Base-by-base conservation (phyloP, 2,329 filamentous ascomycete species). In the Aureobasidium sp. region DNA sequence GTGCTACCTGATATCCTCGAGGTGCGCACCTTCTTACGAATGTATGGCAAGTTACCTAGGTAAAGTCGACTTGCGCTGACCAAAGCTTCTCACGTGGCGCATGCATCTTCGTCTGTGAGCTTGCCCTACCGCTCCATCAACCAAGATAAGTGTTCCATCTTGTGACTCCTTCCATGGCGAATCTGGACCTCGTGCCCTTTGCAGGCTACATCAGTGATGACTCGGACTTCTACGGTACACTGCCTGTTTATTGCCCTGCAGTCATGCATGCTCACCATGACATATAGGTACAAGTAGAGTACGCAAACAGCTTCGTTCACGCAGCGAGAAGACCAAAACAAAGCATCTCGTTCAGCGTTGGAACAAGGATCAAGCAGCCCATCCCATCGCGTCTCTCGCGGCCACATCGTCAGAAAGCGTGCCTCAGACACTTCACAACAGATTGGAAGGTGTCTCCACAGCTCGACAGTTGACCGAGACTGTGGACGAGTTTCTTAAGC, bases 401-500 rank as follows among this genome's bases (percentile, higher is more conserved):
- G 21, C 3, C 13, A n/a, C 34, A 11, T 11, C n/a, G 3, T 16
- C 13, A 7, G 10, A 44, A 11, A 21, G 5, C 27, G 29, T 27
- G 5, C 7, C 53, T 2, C 21, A 73, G 0, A 72, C 71, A 29
- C 72, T 82, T 2, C 79, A 84, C 73, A 89, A 90, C 68, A 79
- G 80, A 1, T 85, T 85, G 66, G 78, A 83, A 61, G 83, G 81
- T 37, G 62, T 78, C 1, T 59, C 72, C 0, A 71, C 68, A 64
- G 85, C 82, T 30, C 85, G 86, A 77, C 87, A 88, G 70, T 77
- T 86, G 32, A 76, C 76, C 1, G 89, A 92, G 69, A 81, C 81
- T 0, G 74, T 88, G 1, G 73, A 82, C 8, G 79, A 81, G 1
- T 95, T 96, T 67, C 73, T 94, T 2, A 63, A 75, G 9, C 84